Evolutionary conservation across 139 green algal species (phyloP).

Genomic region (Desmodesmus armatus): DNA sequence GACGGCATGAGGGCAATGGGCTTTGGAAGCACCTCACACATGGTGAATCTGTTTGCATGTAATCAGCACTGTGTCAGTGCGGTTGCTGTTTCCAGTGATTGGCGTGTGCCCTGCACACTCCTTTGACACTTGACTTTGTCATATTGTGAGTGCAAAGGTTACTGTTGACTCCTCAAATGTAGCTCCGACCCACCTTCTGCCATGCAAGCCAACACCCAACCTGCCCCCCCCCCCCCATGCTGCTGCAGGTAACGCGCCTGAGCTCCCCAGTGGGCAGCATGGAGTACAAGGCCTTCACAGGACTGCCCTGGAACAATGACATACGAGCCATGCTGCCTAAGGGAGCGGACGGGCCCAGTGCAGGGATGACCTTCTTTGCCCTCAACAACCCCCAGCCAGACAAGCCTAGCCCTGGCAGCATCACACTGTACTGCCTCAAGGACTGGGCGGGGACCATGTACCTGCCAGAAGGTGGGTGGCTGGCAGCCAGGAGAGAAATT

Average conservation of each 20-base stretch:
- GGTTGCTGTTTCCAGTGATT: too few species aligned
- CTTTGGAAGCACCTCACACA: too few species aligned
- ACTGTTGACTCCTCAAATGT: too few species aligned
- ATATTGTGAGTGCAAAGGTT: not conserved
- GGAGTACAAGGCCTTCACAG: conserved; percentile 47
- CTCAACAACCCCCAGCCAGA: conserved; percentile 42
- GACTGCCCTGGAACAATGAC: conserved; percentile 9
- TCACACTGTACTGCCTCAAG: conserved; percentile 47
- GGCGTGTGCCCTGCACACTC: too few species aligned
- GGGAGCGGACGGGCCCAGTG: too few species aligned
- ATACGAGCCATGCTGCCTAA: conserved; percentile 23
- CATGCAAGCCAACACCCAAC: not conserved
- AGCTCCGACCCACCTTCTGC: too few species aligned
- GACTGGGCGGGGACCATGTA: too few species aligned
- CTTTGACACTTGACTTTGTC: not conserved
- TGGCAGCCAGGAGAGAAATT: too few species aligned
- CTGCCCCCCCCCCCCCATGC: not conserved
- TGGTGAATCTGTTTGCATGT: too few species aligned
- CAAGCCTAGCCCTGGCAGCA: conserved; percentile 36
- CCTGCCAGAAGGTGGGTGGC: not conserved
- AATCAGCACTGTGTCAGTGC: too few species aligned
- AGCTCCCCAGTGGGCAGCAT: conserved; percentile 35
- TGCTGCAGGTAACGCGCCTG: conserved; percentile 14
- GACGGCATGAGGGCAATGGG: too few species aligned
- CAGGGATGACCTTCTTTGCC: conserved; percentile 35